Percentiles rank a stretch among this genome's conserved stretches.
phyloP scores from a whole-genome alignment of 148 eudicot genomes.

The Rhododendron simsii region DNA sequence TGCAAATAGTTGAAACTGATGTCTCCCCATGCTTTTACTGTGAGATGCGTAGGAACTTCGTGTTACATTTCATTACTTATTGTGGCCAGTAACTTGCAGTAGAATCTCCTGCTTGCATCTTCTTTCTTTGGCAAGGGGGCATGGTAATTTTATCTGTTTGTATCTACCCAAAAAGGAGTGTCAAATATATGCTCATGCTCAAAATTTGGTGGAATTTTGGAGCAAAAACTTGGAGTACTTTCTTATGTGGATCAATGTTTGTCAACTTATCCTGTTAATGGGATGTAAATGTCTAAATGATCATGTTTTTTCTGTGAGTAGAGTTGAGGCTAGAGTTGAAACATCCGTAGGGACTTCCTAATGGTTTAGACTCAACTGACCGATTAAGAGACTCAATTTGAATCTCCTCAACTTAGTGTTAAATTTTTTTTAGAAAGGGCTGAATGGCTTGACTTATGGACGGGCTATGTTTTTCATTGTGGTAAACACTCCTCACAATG shows the following conservation, averaged over 20 bases:
- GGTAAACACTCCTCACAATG: background rate
- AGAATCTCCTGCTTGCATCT: background rate
- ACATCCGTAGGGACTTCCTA: background rate
- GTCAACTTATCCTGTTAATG: background rate
- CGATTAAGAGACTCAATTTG: background rate
- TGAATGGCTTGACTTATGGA: background rate
- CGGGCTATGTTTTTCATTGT: background rate
- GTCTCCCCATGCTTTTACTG: background rate
- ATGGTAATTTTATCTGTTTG: background rate
- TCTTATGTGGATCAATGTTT: background rate
- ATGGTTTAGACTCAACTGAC: background rate
- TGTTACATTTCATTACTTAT: background rate
- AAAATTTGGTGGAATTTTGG: background rate
- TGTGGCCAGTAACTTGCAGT: background rate
- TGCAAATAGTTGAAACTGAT: background rate
- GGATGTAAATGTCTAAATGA: background rate
- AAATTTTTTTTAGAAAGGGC: background rate
- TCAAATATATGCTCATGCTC: background rate
- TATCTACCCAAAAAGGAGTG: background rate
- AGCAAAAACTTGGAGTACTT: background rate
- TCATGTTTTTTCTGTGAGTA: background rate
- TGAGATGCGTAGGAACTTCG: background rate
- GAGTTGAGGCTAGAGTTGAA: background rate
- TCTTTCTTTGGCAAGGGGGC: background rate
- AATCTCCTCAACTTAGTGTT: background rate